phyloP scores from a whole-genome alignment of 1,139 yeast species.

The Candida neerlandica region DNA sequence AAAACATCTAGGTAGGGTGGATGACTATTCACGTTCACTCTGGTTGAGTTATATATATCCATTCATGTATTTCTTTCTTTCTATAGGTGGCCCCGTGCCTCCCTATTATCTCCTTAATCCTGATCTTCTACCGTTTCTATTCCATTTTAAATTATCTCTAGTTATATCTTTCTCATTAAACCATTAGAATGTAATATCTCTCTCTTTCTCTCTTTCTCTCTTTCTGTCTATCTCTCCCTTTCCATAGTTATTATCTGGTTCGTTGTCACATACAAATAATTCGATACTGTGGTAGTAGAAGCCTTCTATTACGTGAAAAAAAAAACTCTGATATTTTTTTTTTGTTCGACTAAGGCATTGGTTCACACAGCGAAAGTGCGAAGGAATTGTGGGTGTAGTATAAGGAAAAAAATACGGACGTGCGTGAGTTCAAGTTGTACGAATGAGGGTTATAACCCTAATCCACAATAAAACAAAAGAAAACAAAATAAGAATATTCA shows the following conservation, averaged over 20 bases:
- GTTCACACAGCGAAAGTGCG: background rate
- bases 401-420: background rate
- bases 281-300: slow-evolving; percentile 6
- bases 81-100: too few relatives aligned
- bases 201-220: too few relatives aligned
- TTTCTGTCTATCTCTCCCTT: too few relatives aligned
- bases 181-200: background rate
- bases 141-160: background rate
- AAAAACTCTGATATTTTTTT: slow-evolving; percentile 3
- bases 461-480: background rate
- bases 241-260: background rate
- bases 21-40: background rate
- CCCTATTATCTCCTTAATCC: background rate
- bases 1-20: too few relatives aligned
- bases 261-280: slow-evolving; percentile 7
- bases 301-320: background rate
- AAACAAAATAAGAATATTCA: background rate
- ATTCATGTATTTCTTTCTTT: too few relatives aligned
- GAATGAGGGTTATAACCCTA: slow-evolving; percentile 8
- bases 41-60: too few relatives aligned
- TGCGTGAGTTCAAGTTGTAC: background rate
- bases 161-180: background rate
- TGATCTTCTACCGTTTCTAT: background rate
- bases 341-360: background rate
- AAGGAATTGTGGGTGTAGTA: background rate